These are phyloP conservation scores for Keithomyces neogunnii DNA, from an alignment of 2,329 filamentous ascomycete species.

Conservation along the genomic window DNA sequence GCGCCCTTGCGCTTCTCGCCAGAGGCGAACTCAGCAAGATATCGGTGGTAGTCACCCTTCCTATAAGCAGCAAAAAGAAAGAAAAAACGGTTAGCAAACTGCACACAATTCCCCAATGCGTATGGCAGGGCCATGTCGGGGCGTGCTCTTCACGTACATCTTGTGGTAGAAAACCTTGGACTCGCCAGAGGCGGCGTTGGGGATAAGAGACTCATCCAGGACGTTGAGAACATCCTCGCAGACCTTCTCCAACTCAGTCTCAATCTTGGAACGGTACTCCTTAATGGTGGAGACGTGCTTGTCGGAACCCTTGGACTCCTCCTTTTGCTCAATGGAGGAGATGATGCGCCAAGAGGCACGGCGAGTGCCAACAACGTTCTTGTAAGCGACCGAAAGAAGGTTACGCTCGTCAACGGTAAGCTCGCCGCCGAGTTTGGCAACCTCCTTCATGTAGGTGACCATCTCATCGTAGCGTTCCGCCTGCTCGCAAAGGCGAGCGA, in stretches of 20 bases:
- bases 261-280: constrained; percentile 98
- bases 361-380: constrained; percentile 97
- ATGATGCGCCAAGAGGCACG: constrained; percentile 99
- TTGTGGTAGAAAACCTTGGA: constrained; percentile 99
- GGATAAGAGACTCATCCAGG: constrained; percentile 85
- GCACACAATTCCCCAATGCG: neutral
- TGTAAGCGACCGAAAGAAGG: constrained; percentile 97
- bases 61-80: constrained; percentile 33
- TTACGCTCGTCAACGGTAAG: constrained; percentile 96
- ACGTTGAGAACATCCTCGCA: constrained; percentile 97
- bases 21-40: constrained; percentile 86
- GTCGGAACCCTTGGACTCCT: constrained; percentile 96
- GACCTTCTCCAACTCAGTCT: constrained; percentile 93
- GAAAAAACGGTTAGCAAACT: constrained; percentile 6
- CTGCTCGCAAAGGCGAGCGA: constrained; percentile 99
- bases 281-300: constrained; percentile 92
- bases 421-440: constrained; percentile 77
- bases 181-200: constrained; percentile 92
- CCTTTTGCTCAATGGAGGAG: constrained; percentile 99
- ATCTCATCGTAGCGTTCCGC: constrained; percentile 99
- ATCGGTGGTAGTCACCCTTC: constrained; percentile 97
- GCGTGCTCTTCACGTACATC: constrained; percentile 59
- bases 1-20: constrained; percentile 88
- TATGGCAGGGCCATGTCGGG: neutral
- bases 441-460: constrained; percentile 99